A percentile compares a stretch with the other conserved stretches of the same genome.
These are phyloP conservation scores for Cytospora chrysosperma DNA, from an alignment of 2,329 filamentous ascomycete genomes.

Conservation along the genomic window DNA sequence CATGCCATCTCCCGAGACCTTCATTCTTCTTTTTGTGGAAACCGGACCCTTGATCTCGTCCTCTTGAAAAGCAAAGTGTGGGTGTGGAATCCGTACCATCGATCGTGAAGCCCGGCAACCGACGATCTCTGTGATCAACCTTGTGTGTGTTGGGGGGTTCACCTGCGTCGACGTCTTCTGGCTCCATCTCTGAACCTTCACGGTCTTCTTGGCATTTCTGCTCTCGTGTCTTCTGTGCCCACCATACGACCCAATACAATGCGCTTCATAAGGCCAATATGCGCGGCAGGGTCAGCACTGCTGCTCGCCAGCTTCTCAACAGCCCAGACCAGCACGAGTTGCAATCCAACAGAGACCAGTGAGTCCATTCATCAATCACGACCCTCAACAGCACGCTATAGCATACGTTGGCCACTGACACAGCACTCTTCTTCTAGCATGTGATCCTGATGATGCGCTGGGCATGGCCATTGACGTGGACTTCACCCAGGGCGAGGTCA, in stretches of 20 bases:
- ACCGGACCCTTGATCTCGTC: neutral
- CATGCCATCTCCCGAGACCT: conserved; percentile 13
- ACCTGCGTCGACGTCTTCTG: neutral
- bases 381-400: neutral
- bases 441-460: conserved; percentile 75
- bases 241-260: conserved; percentile 21
- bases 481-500: conserved; percentile 74
- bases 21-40: neutral
- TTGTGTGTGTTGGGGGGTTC: no score
- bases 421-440: conserved; percentile 51
- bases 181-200: neutral
- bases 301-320: conserved; percentile 26
- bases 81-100: neutral
- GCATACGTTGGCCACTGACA: conserved; percentile 24
- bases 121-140: neutral
- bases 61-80: neutral
- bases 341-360: conserved; percentile 34
- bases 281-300: conserved; percentile 23
- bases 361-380: conserved; percentile 17
- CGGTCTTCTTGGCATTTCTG: neutral
- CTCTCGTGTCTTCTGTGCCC: neutral
- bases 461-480: conserved; percentile 81
- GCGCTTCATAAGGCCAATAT: conserved; percentile 27
- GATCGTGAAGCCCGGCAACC: neutral
- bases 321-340: conserved; percentile 36